Evolutionary conservation across 176 grass and related monocot species (phyloP), one percentile per base, ranked within the genome.

Genomic region (Lolium perenne): DNA sequence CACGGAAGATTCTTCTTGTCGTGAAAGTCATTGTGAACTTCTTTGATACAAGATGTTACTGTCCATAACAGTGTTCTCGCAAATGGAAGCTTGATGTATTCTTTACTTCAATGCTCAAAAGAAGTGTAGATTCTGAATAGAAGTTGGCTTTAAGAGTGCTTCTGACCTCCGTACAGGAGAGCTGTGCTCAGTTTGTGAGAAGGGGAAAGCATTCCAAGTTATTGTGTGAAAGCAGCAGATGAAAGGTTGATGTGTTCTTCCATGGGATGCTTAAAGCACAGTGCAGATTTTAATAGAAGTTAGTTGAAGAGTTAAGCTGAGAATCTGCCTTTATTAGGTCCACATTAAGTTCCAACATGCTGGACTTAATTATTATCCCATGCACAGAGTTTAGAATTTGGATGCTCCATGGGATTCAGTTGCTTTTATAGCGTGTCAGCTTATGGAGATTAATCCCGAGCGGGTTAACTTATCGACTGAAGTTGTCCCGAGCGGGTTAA

Each of bases 171-270:
- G 21, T 51, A 55, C 0, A 3, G 6, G 49, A 20, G 45, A 64
- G 2, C 54, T 70, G 74, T 84, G 63, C 38, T 57, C 50, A 23
- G 57, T 38, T 71, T 47, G 6, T 74, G 32, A 56, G 49, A 74
- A 66, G 56, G 7, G 71, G 53, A 74, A 79, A 55, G 3, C 14
- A 78, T 66, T 78, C 38, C 17, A 73, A 13, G 2, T 26, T 38
- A 61, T 81, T 81, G 22, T 67, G 60, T 65, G 38, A 76, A 62
- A 76, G 76, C 2, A 40, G 3, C 58, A 49, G 49, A 40, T 76
- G 70, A 10, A 81, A 60, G 58, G 80, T 81, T 66, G 69, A 48
- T 80, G 69, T 20, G 35, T 89, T 76, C 77, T 81, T 81, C 59
- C 54, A 9, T 46, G 55, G 55, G 25, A 81, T 68, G 48, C 18